Base-by-base conservation (phyloP, 345 rosid genomes). In the Kandelia obovata region DNA sequence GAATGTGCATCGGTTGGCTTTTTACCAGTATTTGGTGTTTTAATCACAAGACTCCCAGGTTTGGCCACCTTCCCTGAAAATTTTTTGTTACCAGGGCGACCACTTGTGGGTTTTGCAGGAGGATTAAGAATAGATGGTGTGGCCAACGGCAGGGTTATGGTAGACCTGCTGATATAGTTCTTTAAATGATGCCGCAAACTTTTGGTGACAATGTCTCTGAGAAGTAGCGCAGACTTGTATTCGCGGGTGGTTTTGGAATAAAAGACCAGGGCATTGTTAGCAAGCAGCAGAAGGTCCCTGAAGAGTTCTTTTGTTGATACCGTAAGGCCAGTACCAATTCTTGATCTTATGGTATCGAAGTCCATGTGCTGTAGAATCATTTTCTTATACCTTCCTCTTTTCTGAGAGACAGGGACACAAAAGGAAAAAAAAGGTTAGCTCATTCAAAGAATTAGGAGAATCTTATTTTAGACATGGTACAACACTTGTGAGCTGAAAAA, bases 311-410 rank as follows among this genome's bases (percentile, higher is more conserved):
- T 74, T 2, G 77, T 79, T 39, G 97, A 86, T 15, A 76, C 66
- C 61, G 83, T 74, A 51, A 78, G 70, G 26, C 71, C 63, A 63
- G 74, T 74, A 2, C 73, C 69, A 67, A 93, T 86, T 74, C 88
- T 84, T 16, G 92, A 82, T 73, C 83, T 84, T 71, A 91, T 74
- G 26, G 87, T 86, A 72, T 93, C 87, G 9, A 93, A 74, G 74
- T 93, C 98, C 84, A 85, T 77, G 80, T 88, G 96, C 66, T 78
- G 86, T 43, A 78, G 52, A 30, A 93, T 87, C 82, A 89, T 71
- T 81, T 84, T 91, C 88, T 88, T 91, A 81, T 91, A 91, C 72
- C 96, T 86, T 77, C 92, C 92, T 60, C 96, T 86, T 72, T 91
- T 93, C 98, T 91, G 91, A 70, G 35, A 39, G 39, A 3, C 5